Conservation (phyloP, 192 early-diverging fungal genomes). For the Podila clonocystis region DNA sequence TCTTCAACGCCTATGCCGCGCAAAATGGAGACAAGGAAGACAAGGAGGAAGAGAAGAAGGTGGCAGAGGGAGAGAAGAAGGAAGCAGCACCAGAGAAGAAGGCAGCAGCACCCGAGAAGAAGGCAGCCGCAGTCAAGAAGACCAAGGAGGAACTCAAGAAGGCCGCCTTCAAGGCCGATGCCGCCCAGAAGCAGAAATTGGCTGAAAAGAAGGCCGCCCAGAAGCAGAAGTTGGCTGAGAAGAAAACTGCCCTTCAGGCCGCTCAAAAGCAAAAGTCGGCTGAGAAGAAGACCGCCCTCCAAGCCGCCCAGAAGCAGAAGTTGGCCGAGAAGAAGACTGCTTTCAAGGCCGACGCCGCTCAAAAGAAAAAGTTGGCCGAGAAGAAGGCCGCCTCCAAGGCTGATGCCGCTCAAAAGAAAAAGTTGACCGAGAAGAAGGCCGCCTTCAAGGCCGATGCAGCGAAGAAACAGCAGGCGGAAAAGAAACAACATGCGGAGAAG, state of each 20-base stretch:
- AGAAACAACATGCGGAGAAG: background rate
- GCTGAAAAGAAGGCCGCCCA: slow-evolving; percentile 1
- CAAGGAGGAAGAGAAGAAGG: background rate
- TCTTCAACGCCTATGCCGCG: slow-evolving; percentile 2
- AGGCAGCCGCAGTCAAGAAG: background rate
- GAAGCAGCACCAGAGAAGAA: background rate
- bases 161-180: background rate
- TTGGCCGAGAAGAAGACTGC: slow-evolving; percentile 6
- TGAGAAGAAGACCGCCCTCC: background rate
- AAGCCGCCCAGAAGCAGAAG: slow-evolving; percentile 1
- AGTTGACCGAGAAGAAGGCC: background rate
- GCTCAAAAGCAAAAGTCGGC: background rate
- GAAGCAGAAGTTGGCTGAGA: slow-evolving; percentile 1
- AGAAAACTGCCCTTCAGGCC: background rate
- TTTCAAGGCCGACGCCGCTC: background rate
- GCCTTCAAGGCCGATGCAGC: background rate
- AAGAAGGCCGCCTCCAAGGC: slow-evolving; percentile 1
- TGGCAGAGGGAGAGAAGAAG: too few species aligned
- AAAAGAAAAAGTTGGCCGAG: background rate
- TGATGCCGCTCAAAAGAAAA: background rate
- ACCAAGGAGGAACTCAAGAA: background rate
- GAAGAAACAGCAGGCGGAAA: background rate
- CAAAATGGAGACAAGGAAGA: background rate
- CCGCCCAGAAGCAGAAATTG: slow-evolving; percentile 2
- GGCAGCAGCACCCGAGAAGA: background rate